Evolutionary conservation across 2,329 filamentous ascomycete species (phyloP), one percentile per base, ranked within the genome.

Genomic region (Periconia digitata): DNA sequence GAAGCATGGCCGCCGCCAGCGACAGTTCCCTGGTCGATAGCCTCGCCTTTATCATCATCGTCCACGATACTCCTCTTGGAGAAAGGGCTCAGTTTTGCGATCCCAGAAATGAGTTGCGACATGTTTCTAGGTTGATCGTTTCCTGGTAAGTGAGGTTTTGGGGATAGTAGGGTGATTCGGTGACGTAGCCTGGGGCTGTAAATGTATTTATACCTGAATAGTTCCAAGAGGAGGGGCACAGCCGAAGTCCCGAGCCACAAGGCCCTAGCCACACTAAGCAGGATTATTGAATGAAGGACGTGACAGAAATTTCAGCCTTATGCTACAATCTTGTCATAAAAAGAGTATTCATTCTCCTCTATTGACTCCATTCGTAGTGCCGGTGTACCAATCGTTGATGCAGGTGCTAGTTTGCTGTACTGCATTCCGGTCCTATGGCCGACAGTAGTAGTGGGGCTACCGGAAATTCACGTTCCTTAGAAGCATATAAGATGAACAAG

Each of bases 1-100:
- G 72, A 71, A 44, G 75, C 74, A 63, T 82, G 82, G 38, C 82
- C 82, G n/a, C 83, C 82, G 24, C 83, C 82, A 2, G 81, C 84
- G 10, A 85, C 67, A 4, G 71, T 72, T 23, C 66, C 61, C 22
- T 56, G 62, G 55, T 81, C 78, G 50, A 82, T 76, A 41, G 74
- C 73, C 49, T 83, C 78, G 47, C 81, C 81, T 23, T 83, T 78
- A 35, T 84, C 81, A 34, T 79, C 75, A 47, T 79, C 76, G 34
- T 68, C 66, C 35, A 63, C 54, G 18, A 46, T 47, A 2, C 47
- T 49, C 21, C 52, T 59, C 36, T 60, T 67, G 12, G 64, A 59
- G 47, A 70, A 70, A 1, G 63, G 66, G 40, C 58, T 67, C 16
- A 71, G 51, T 39, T 64, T 70, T 8, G 66, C 47, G 36, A 70